Evolutionary conservation across 352 stramenopile species (phyloP), one percentile per base, ranked within the genome.

Genomic region (Globisporangium yorkense): DNA sequence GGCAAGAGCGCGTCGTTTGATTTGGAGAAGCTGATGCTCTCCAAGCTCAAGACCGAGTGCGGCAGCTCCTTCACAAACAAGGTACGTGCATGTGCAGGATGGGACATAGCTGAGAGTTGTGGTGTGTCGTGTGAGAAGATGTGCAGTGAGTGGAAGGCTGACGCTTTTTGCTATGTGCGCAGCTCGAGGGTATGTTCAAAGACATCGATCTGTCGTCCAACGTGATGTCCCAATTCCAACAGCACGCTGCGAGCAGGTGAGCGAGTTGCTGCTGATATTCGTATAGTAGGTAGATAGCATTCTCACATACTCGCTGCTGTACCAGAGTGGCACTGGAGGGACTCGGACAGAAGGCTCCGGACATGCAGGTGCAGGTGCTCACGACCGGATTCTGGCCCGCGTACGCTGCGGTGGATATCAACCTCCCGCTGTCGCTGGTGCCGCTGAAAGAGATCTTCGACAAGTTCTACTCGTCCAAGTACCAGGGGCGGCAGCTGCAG

Each of bases 141-240:
- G n/a, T n/a, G n/a, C 13, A 45, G 13, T 18, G 13, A 1, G 8
- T 35, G 31, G 31, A 35, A 35, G 37, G 9, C 9, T 43, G 31
- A 21, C 46, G 40, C 21, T 7, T 56, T 27, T 12, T 57, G 37
- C 29, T 7, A 21, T 64, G n/a, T 57, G 48, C 16, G 3, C 56
- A 93, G 80, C 94, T 99, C 43, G 97, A 99, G 70, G 97, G 97
- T 12, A 99, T 99, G 97, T 99, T 99, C 71, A 98, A 98, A 71
- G 97, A 99, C 72, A 98, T 99, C 57, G 95, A 98, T 54, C 84
- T 98, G 33, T 98, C 88, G 20, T 74, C 90, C 51, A 97, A 98
- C 48, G 87, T 98, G 40, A 98, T 98, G 94, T 82, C 67, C 2
- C 80, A 96, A 56, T 98, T 97, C 67, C 66, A 89, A 33, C 74